A percentile compares a stretch with the other conserved stretches of the same genome.
Conservation (phyloP, 192 early-diverging fungal genomes). For the Gryganskiella cystojenkinii region DNA sequence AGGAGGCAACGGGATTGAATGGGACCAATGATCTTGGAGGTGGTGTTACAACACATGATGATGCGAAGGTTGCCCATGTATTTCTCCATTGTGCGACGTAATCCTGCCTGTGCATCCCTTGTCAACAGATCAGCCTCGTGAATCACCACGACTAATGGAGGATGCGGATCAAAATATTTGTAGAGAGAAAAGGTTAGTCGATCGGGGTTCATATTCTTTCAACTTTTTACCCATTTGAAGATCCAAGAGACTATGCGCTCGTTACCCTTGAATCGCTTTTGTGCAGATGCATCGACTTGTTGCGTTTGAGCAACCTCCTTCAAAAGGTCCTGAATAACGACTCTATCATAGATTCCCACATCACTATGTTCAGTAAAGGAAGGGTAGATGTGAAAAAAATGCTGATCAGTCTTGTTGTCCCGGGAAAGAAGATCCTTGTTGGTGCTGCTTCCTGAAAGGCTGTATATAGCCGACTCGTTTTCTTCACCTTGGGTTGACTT, state of each 20-base stretch:
- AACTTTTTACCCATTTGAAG: not conserved
- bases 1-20: conserved; percentile 93
- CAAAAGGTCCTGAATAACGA: conserved; percentile 94
- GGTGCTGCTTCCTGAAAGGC: not conserved
- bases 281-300: conserved; percentile 83
- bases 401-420: not conserved
- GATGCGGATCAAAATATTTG: too few relatives aligned
- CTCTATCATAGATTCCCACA: conserved; percentile 93
- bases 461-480: too few relatives aligned
- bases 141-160: conserved; percentile 81
- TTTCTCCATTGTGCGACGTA: conserved; percentile 99
- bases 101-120: conserved; percentile 92
- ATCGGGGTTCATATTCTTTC: too few relatives aligned
- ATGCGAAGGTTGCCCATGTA: conserved; percentile 94
- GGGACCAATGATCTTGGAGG: conserved; percentile 92
- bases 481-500: conserved; percentile 90
- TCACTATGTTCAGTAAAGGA: conserved; percentile 69
- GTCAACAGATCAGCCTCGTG: conserved; percentile 93
- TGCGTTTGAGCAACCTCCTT: conserved; percentile 98
- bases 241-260: not conserved
- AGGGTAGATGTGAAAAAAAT: not conserved
- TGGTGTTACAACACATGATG: conserved; percentile 91
- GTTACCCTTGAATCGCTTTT: conserved; percentile 88
- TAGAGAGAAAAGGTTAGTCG: too few relatives aligned
- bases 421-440: not conserved